A percentile compares a stretch with the other conserved stretches of the same genome.
These are phyloP conservation scores for Limnanthes douglasii DNA, from an alignment of 345 rosid species.

Conservation along the genomic window DNA sequence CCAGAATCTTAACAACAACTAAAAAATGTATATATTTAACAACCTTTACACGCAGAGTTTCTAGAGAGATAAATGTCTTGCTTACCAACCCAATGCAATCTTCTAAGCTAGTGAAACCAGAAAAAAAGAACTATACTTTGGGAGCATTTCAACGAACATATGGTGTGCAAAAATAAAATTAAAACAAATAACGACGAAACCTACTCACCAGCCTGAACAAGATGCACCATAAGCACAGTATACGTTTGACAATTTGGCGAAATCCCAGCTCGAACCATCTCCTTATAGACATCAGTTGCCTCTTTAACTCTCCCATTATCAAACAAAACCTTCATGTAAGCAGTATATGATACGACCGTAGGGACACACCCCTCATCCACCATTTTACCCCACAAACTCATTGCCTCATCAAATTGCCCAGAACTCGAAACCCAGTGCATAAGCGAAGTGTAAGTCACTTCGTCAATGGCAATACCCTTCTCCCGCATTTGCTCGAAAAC, in stretches of 20 bases:
- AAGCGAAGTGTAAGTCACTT: constrained; percentile 59
- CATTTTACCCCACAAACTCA: constrained; percentile 67
- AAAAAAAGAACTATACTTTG: neutral
- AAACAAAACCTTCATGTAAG: constrained; percentile 71
- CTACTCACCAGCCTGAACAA: constrained; percentile 37
- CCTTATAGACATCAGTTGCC: constrained; percentile 49
- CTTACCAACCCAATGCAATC: neutral
- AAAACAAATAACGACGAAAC: no score
- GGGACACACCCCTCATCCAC: constrained; percentile 28
- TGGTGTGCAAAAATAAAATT: constrained; percentile 6
- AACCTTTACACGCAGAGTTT: neutral
- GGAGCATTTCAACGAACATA: constrained; percentile 26
- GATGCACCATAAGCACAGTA: constrained; percentile 72
- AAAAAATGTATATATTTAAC: constrained; percentile 1
- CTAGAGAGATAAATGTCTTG: neutral
- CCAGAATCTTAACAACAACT: neutral
- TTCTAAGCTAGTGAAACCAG: neutral
- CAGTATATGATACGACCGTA: constrained; percentile 67
- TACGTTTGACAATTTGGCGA: constrained; percentile 70
- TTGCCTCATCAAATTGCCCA: constrained; percentile 53
- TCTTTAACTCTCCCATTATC: constrained; percentile 39
- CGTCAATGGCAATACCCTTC: constrained; percentile 41
- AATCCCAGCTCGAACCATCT: constrained; percentile 45
- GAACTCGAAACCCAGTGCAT: constrained; percentile 68
- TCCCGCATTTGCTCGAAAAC: constrained; percentile 51